Base-by-base conservation (phyloP, 2,329 filamentous ascomycete genomes). In the Aaosphaeria arxii region DNA sequence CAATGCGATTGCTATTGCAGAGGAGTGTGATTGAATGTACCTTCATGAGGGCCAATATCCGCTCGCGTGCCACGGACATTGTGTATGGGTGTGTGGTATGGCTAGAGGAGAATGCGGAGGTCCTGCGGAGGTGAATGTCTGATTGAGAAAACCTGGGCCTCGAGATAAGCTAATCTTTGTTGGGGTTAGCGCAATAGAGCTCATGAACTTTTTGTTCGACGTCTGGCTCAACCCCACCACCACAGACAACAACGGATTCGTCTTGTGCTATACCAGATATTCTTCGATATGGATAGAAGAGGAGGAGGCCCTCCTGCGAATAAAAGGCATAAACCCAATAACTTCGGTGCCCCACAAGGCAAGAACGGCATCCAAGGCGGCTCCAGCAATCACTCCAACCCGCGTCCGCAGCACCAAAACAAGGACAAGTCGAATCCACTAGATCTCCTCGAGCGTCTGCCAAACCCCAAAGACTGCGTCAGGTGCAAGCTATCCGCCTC, bases 41-140 rank as follows among this genome's bases (percentile, higher is more conserved):
- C 86, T 90, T 91, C 77, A 92, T 82, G 54, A 96, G 81, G 67
- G 90, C 87, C 42, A 83, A 53, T 32, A 84, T 68, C 42, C 81
- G 76, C 43, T 69, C 70, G 50, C 77, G 74, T 50, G 79, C 70
- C 59, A 81, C 77, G 31, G 78, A 68, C 78, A 32, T 48, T 47
- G 38, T 24, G 45, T 11, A 24, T 6, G 30, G 29, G 35, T 7
- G 35, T 31, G 11, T 39, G 43, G 30, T 32, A 32, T 17, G 35
- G 41, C 28, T 39, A 35, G 17, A 13, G 13, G 11, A 24, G 13
- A 39, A 31, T 40, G 45, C n/a, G 36, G 42, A 28, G 43, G 40
- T 40, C 9, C 24, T 24, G 39, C 39, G 43, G 31, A 40, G 49
- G 51, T 44, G 50, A 52, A 55, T 36, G 46, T 52, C 13, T 38